Evolutionary conservation across 306 rosid species (phyloP).

Genomic region (Glycine tomentella): DNA sequence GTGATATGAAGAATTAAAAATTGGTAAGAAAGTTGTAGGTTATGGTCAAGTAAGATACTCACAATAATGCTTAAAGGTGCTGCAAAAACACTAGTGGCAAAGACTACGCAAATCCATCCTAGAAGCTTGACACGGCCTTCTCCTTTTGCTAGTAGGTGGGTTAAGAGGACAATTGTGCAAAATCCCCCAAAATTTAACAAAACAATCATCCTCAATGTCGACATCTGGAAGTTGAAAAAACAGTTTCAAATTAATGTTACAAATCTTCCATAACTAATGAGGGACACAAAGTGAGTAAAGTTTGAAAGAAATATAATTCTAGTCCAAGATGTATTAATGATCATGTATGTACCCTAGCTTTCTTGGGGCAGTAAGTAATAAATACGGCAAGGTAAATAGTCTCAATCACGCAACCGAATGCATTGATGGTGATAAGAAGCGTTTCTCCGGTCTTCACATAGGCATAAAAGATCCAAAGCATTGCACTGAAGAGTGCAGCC

Average conservation of each 20-base stretch:
- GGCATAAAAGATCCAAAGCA: slow-evolving; percentile 91
- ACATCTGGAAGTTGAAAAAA: slow-evolving; percentile 53
- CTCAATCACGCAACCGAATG: slow-evolving; percentile 83
- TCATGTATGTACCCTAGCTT: slow-evolving; percentile 56
- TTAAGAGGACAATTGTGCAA: slow-evolving; percentile 66
- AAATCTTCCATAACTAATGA: neutral
- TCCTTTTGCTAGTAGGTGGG: slow-evolving; percentile 60
- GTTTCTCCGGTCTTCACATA: slow-evolving; percentile 64
- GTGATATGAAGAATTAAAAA: no score
- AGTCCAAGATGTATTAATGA: no score
- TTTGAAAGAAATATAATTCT: no score
- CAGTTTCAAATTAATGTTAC: neutral
- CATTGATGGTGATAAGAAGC: slow-evolving; percentile 84
- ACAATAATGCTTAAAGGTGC: slow-evolving; percentile 91
- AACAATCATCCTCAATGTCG: slow-evolving; percentile 70
- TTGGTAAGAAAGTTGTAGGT: neutral
- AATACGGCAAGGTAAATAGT: slow-evolving; percentile 81
- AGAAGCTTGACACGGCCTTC: slow-evolving; percentile 60
- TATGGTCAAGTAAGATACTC: slow-evolving; percentile 26
- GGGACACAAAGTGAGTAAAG: neutral
- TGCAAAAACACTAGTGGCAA: slow-evolving; percentile 84
- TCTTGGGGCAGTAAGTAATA: slow-evolving; percentile 74
- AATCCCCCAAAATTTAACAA: slow-evolving; percentile 77
- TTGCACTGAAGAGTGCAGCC: slow-evolving; percentile 84
- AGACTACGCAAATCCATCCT: slow-evolving; percentile 87